Base-by-base conservation (phyloP, 495 filamentous ascomycete genomes). In the Hyphodiscus hymeniophilus region DNA sequence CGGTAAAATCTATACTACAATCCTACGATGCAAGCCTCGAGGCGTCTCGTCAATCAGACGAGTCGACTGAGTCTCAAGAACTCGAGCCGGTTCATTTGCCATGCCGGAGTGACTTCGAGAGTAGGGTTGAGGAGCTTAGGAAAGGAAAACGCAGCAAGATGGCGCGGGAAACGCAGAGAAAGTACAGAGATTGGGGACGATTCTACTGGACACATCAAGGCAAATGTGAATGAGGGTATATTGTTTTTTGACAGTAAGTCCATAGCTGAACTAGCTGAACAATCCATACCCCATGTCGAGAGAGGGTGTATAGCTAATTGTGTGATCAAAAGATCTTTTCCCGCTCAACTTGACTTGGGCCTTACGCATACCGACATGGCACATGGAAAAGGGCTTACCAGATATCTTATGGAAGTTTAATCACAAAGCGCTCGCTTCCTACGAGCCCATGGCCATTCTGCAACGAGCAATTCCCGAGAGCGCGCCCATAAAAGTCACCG, bases 321-420 rank as follows among this genome's bases (percentile, higher is more conserved):
- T n/a, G n/a, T n/a, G n/a, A n/a, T n/a, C n/a, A n/a, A n/a, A n/a
- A 95, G 89, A 89, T 67, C 72, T 95, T 38, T 92, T 89, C 45
- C 91, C 92, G 3, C 69, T 89, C 17, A 85, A 76, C 52, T 67
- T 94, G 22, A 82, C 81, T 59, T 80, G 81, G 65, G 41, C 84
- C 20, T 54, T 90, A 32, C 61, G 77, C 33, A 64, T 79, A 45
- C 72, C 82, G 17, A 28, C 10, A 28, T 78, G 80, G 53, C 68
- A 75, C 40, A 61, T 63, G 10, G 71, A 75, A 23, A 63, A 69
- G 18, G 74, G 78, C 31, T 56, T 86, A 7, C 66, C 79, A 7
- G 71, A 79, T 17, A 55, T 87, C 23, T 66, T 91, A 48, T 78
- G 78, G 54, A 70, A 73, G 12, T 77, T 87, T 40, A 73, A 86